Conservation (phyloP, 768 basidiomycete genomes). For the Phaeotremella skinneri region DNA sequence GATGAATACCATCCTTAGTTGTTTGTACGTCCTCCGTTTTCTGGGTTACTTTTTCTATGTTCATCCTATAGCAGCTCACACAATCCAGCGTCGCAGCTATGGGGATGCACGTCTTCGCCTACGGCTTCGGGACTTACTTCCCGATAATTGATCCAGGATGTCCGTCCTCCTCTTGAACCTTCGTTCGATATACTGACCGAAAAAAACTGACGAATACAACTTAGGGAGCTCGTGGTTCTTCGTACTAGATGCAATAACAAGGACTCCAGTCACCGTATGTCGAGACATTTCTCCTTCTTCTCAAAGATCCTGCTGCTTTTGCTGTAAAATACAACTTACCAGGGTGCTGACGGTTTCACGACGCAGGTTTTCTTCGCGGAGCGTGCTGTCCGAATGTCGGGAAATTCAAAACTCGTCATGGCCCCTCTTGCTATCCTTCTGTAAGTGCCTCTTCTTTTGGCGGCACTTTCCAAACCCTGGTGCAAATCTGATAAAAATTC, state of each 20-base stretch:
- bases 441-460: not conserved
- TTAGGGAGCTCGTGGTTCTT: not conserved
- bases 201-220: not conserved
- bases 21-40: too few relatives aligned
- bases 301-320: too few relatives aligned
- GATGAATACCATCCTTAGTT: not conserved
- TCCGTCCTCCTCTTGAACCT: not conserved
- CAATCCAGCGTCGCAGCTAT: not conserved
- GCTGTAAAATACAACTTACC: too few relatives aligned
- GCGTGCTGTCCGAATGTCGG: not conserved
- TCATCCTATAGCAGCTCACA: not conserved
- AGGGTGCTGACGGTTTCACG: not conserved
- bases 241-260: not conserved
- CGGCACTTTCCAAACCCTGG: too few relatives aligned
- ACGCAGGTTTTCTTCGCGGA: slow-evolving; percentile 1
- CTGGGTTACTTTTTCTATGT: too few relatives aligned
- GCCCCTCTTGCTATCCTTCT: not conserved
- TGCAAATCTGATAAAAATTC: too few relatives aligned
- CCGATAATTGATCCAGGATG: not conserved
- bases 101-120: not conserved
- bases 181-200: not conserved
- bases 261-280: not conserved
- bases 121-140: not conserved
- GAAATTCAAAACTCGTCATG: not conserved
- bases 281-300: too few relatives aligned